Percentiles rank a stretch among this genome's conserved stretches.
These are phyloP conservation scores for Myrica gale DNA, from an alignment of 306 rosid species.

Conservation along the genomic window DNA sequence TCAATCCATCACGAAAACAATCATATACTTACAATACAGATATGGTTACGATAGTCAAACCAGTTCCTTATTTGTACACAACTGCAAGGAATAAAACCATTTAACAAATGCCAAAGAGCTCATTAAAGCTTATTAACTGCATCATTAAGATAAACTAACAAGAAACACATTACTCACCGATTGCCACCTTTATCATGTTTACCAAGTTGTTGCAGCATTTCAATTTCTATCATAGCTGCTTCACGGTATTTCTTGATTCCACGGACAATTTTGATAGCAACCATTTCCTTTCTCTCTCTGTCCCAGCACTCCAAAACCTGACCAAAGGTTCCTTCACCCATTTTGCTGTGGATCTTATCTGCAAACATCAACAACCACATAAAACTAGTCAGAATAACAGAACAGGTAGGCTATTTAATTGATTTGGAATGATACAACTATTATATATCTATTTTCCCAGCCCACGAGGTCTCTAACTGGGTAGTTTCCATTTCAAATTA, in stretches of 20 bases:
- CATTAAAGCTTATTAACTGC: slow-evolving; percentile 15
- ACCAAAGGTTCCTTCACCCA: slow-evolving; percentile 99
- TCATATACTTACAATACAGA: slow-evolving; percentile 98
- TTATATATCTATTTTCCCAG: no score
- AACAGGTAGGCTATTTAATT: neutral
- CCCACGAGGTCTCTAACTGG: no score
- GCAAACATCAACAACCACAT: slow-evolving; percentile 21
- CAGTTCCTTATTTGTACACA: slow-evolving; percentile 99
- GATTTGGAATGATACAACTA: neutral
- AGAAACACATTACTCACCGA: slow-evolving; percentile 53
- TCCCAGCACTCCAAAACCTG: slow-evolving; percentile 99
- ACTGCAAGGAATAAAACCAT: slow-evolving; percentile 98
- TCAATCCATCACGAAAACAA: slow-evolving; percentile 79
- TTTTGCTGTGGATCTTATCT: slow-evolving; percentile 85
- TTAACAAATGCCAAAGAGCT: slow-evolving; percentile 56
- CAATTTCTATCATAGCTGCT: slow-evolving; percentile 99
- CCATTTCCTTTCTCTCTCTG: slow-evolving; percentile 85
- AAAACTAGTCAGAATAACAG: neutral
- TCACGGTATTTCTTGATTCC: slow-evolving; percentile 86
- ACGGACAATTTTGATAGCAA: slow-evolving; percentile 88
- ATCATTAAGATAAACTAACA: neutral
- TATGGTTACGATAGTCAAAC: slow-evolving; percentile 99
- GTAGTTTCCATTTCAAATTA: no score
- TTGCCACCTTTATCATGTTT: slow-evolving; percentile 88
- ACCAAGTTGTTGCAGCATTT: slow-evolving; percentile 83